phyloP scores from a whole-genome alignment of 768 basidiomycete species.

The Naganishia friedmannii region DNA sequence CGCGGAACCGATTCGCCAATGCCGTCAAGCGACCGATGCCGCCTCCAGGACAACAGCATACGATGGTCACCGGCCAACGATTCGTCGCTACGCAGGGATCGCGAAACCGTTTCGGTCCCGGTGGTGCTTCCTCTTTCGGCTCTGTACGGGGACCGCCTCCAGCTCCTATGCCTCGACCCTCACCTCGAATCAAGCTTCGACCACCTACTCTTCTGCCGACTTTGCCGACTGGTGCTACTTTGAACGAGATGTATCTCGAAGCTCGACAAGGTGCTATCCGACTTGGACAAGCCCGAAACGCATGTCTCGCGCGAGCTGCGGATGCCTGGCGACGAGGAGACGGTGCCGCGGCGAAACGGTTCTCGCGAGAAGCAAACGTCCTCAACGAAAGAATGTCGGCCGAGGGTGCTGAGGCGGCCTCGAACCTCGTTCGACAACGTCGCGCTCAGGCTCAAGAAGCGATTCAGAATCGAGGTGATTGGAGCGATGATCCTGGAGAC shows the following conservation, averaged over 20 bases:
- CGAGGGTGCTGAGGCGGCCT: conserved; percentile 82
- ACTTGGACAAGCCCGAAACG: conserved; percentile 88
- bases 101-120: conserved; percentile 25
- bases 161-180: conserved; percentile 56
- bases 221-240: conserved; percentile 73
- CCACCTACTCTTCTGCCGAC: conserved; percentile 82
- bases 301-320: conserved; percentile 88
- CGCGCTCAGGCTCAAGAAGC: conserved; percentile 71
- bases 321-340: conserved; percentile 95
- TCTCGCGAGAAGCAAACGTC: conserved; percentile 89
- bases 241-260: conserved; percentile 79
- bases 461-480: conserved; percentile 61
- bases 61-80: conserved; percentile 28
- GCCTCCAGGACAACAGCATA: conserved; percentile 22
- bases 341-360: conserved; percentile 90
- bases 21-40: conserved; percentile 72
- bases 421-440: conserved; percentile 78
- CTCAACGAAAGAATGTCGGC: conserved; percentile 83
- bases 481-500: conserved; percentile 73
- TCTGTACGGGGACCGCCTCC: conserved; percentile 23
- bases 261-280: conserved; percentile 85
- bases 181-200: conserved; percentile 78
- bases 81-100: conserved; percentile 21
- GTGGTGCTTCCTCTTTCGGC: conserved; percentile 1
- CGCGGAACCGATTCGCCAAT: conserved; percentile 82